A percentile compares a stretch with the other conserved stretches of the same genome.
Conservation (phyloP, 176 grass and related monocot species). For the Bothriochloa decipiens region DNA sequence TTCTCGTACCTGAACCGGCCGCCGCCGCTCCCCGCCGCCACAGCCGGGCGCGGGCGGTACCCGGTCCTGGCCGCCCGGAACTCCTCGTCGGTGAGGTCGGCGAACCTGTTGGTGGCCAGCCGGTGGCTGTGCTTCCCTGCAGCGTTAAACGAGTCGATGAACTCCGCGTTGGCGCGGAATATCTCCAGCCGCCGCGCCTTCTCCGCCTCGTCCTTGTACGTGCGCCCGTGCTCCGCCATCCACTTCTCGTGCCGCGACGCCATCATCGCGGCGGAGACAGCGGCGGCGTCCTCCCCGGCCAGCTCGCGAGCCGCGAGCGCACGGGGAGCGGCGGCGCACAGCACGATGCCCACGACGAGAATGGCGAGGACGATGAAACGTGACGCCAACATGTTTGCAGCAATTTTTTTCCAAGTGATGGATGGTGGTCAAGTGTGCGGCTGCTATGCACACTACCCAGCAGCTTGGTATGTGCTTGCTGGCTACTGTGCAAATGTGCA, state of each 20-base stretch:
- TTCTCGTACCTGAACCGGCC: constrained; percentile 61
- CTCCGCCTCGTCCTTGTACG: constrained; percentile 53
- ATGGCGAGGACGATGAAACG: constrained; percentile 29
- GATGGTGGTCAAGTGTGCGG: not conserved
- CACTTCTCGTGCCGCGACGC: constrained; percentile 56
- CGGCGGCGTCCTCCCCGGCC: not conserved
- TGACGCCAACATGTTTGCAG: constrained; percentile 13
- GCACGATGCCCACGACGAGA: not conserved
- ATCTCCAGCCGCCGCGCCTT: constrained; percentile 53
- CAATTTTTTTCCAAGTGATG: not conserved
- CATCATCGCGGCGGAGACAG: not conserved
- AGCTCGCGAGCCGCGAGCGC: constrained; percentile 37
- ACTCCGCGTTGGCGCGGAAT: constrained; percentile 49
- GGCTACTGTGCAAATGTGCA: not conserved
- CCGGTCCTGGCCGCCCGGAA: constrained; percentile 53
- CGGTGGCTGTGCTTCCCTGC: constrained; percentile 44
- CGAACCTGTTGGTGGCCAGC: constrained; percentile 58
- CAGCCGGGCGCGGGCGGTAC: not conserved
- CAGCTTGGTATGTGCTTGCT: not conserved
- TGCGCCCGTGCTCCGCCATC: constrained; percentile 61
- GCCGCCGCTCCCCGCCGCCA: not conserved
- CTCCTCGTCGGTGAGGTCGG: constrained; percentile 72
- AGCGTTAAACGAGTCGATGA: constrained; percentile 57
- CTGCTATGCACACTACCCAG: not conserved
- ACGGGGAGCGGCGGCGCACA: not conserved